Evolutionary conservation across 768 basidiomycete genomes (phyloP).

Genomic region (Serendipita sp.): DNA sequence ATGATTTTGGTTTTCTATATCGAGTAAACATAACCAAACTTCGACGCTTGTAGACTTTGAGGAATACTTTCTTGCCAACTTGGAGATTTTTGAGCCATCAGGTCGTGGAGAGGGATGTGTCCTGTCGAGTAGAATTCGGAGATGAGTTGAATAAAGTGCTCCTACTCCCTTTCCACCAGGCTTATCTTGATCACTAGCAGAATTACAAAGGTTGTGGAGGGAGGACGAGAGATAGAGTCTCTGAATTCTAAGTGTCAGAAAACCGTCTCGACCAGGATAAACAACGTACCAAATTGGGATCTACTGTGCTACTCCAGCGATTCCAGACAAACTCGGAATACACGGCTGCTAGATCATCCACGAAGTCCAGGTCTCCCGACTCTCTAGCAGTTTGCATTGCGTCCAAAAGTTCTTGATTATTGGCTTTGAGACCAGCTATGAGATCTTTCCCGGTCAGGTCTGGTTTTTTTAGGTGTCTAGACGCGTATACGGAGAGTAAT

Average conservation of each 20-base stretch:
- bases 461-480: conserved; percentile 17
- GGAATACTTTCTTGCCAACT: conserved; percentile 29
- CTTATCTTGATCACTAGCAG: neutral
- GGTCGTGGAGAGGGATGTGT: conserved; percentile 6
- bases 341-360: conserved; percentile 16
- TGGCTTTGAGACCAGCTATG: conserved; percentile 35
- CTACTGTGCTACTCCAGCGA: conserved; percentile 28
- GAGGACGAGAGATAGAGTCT: conserved; percentile 11
- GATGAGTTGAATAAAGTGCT: conserved; percentile 11
- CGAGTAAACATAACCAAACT: conserved; percentile 31
- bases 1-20: no score
- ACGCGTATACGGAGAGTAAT: conserved; percentile 24
- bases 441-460: conserved; percentile 32
- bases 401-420: conserved; percentile 34
- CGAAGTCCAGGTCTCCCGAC: conserved; percentile 10
- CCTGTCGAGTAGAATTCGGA: conserved; percentile 13
- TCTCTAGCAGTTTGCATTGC: conserved; percentile 11
- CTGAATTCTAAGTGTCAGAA: neutral
- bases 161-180: neutral
- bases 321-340: conserved; percentile 30
- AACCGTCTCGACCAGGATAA: neutral
- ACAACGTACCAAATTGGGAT: conserved; percentile 20
- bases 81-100: conserved; percentile 19
- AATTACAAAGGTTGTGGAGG: conserved; percentile 33
- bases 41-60: conserved; percentile 21